Evolutionary conservation across 768 basidiomycete species (phyloP).

Genomic region (Plicaturopsis crispa): DNA sequence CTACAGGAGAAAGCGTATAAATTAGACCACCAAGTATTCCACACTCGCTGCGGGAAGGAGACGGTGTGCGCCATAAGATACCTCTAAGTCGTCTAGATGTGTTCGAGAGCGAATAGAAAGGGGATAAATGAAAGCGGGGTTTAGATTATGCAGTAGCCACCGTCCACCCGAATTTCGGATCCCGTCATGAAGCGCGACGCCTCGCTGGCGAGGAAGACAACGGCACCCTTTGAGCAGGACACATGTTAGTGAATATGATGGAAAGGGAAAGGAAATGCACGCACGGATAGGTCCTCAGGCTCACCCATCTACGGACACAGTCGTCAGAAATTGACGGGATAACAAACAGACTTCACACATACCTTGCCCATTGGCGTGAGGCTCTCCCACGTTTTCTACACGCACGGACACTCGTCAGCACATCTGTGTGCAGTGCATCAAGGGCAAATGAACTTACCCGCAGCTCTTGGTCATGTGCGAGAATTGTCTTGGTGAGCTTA

Average conservation of each 20-base stretch:
- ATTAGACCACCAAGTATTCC: no score
- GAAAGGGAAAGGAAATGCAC: conserved; percentile 13
- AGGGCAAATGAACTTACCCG: conserved; percentile 39
- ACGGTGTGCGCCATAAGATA: conserved; percentile 2
- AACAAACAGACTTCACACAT: conserved; percentile 17
- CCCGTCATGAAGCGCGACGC: conserved; percentile 90
- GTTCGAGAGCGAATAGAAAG: no score
- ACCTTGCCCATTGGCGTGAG: conserved; percentile 85
- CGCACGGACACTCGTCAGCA: conserved; percentile 5
- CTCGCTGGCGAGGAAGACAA: conserved; percentile 87
- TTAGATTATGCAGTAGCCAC: conserved; percentile 75
- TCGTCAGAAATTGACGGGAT: conserved; percentile 7
- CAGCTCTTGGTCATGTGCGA: conserved; percentile 67
- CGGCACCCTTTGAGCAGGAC: conserved; percentile 60
- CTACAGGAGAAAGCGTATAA: no score
- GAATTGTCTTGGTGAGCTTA: conserved; percentile 76
- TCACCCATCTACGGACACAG: conserved; percentile 65
- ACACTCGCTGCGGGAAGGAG: no score
- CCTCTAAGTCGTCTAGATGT: no score
- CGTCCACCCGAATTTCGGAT: conserved; percentile 78
- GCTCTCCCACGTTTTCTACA: conserved; percentile 74
- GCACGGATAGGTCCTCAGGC: conserved; percentile 82
- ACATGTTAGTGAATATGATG: conserved; percentile 3
- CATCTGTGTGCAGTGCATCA: not conserved
- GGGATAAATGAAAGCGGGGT: no score